These are phyloP conservation scores for Neurospora sublineolata DNA, from an alignment of 495 filamentous ascomycete species.

Conservation along the genomic window DNA sequence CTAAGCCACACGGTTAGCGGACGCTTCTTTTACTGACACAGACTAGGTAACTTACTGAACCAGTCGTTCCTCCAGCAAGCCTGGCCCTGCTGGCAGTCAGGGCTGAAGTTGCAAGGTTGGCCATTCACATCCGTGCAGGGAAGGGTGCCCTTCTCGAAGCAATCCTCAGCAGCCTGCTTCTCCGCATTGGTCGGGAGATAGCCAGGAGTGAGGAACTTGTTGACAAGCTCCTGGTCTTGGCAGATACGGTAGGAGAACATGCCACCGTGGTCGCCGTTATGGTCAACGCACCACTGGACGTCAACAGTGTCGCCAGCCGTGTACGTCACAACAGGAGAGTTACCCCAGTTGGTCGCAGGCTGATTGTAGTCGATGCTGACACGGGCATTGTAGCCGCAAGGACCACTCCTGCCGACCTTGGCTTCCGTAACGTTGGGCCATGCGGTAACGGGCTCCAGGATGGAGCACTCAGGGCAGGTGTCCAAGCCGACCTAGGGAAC, in stretches of 20 bases:
- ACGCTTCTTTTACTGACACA: not conserved
- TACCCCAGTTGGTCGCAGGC: slow-evolving; percentile 35
- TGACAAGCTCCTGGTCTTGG: slow-evolving; percentile 39
- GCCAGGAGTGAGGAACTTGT: slow-evolving; percentile 38
- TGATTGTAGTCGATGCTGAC: slow-evolving; percentile 46
- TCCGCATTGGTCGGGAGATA: slow-evolving; percentile 41
- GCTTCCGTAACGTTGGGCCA: slow-evolving; percentile 41
- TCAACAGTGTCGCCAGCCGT: slow-evolving; percentile 33
- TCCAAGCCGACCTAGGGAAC: slow-evolving; percentile 34
- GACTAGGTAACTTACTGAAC: slow-evolving; percentile 25
- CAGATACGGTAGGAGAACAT: slow-evolving; percentile 50
- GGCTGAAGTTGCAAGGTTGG: slow-evolving; percentile 40
- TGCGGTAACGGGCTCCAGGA: slow-evolving; percentile 41
- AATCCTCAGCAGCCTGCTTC: slow-evolving; percentile 45
- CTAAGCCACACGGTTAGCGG: not conserved
- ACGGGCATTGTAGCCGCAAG: slow-evolving; percentile 46
- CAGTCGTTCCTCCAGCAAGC: slow-evolving; percentile 44
- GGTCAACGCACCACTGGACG: slow-evolving; percentile 46
- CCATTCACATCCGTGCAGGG: slow-evolving; percentile 41
- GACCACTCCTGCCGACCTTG: slow-evolving; percentile 38
- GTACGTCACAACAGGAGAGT: slow-evolving; percentile 33
- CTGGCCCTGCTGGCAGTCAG: slow-evolving; percentile 37
- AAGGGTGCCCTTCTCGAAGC: slow-evolving; percentile 39
- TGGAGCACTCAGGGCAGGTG: slow-evolving; percentile 45
- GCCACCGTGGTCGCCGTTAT: slow-evolving; percentile 49